These are phyloP conservation scores for Nemophila menziesii DNA, from an alignment of 257 asterid species.

Conservation along the genomic window DNA sequence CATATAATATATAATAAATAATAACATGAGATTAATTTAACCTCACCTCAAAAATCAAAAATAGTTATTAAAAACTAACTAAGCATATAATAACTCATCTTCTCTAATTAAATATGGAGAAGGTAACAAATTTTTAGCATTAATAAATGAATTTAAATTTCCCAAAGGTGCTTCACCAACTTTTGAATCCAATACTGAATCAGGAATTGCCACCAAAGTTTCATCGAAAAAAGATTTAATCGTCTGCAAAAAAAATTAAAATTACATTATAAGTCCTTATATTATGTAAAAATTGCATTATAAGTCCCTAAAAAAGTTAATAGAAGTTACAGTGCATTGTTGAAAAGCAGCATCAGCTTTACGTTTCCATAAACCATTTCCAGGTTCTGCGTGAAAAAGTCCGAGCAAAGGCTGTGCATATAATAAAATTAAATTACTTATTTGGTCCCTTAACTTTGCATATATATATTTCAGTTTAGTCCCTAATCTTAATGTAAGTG, in stretches of 20 bases:
- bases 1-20: too few species aligned
- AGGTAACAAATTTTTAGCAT: conserved; percentile 52
- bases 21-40: background rate
- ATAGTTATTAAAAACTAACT: conserved; percentile 4
- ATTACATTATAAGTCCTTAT: too few species aligned
- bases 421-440: too few species aligned
- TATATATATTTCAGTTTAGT: too few species aligned
- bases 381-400: conserved; percentile 65
- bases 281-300: too few species aligned
- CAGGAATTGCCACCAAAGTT: conserved; percentile 56
- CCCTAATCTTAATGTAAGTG: too few species aligned
- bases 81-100: conserved; percentile 62
- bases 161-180: conserved; percentile 29
- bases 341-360: conserved; percentile 70
- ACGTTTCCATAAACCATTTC: conserved; percentile 79
- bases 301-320: too few species aligned
- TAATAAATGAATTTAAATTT: conserved; percentile 34
- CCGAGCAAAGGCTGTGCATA: conserved; percentile 91
- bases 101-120: conserved; percentile 42
- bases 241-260: conserved; percentile 62
- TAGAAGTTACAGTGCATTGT: conserved; percentile 62
- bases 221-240: conserved; percentile 56
- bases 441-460: too few species aligned
- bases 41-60: too few species aligned
- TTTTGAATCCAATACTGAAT: conserved; percentile 66